Conservation (phyloP, 140 eudicot species). For the Flaveria floridana region DNA sequence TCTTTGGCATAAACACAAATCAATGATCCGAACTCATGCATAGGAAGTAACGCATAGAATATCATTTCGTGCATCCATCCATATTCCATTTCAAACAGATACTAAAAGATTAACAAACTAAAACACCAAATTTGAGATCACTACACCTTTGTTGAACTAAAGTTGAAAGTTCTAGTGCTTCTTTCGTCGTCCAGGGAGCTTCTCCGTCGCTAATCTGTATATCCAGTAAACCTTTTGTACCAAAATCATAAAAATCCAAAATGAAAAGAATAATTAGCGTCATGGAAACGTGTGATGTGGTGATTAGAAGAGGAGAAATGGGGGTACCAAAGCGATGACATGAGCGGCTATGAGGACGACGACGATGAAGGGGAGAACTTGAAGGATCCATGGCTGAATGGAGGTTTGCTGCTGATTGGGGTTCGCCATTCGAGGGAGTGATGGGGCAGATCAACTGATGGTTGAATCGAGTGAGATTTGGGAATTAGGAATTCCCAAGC, state of each 20-base stretch:
- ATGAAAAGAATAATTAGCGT: neutral
- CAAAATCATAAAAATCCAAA: too few relatives aligned
- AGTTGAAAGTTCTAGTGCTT: constrained; percentile 48
- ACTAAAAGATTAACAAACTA: neutral
- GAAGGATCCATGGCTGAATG: constrained; percentile 71
- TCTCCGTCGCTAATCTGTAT: constrained; percentile 79
- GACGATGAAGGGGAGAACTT: constrained; percentile 66
- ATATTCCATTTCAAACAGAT: neutral
- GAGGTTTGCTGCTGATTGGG: constrained; percentile 39
- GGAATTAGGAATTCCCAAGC: constrained; percentile 3
- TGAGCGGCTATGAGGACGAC: constrained; percentile 73
- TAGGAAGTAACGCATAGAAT: neutral
- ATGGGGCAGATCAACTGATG: neutral
- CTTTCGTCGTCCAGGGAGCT: constrained; percentile 63
- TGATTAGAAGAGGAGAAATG: neutral
- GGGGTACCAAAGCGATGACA: constrained; percentile 74
- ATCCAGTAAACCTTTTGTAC: constrained; percentile 71
- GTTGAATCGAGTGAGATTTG: constrained; percentile 19
- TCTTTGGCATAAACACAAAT: constrained; percentile 20
- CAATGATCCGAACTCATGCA: neutral
- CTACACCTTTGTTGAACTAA: constrained; percentile 23
- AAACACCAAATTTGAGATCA: constrained; percentile 27
- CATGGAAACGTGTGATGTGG: neutral
- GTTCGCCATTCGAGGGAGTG: constrained; percentile 43
- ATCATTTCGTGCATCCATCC: neutral